These are phyloP conservation scores for Monilinia fructigena DNA, from an alignment of 2,329 filamentous ascomycete species.

Conservation along the genomic window DNA sequence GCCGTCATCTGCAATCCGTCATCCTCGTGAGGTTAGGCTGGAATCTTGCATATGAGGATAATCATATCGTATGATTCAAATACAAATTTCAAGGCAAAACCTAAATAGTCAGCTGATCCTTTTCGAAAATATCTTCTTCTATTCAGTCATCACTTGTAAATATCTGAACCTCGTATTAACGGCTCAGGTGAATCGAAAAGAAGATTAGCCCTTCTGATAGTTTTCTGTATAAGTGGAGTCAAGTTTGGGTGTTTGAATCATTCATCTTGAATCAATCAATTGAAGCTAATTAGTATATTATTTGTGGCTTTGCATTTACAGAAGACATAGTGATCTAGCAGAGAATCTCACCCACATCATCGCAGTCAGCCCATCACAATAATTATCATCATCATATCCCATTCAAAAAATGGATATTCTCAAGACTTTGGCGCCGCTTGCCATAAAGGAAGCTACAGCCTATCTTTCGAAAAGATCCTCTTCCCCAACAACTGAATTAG, in stretches of 20 bases:
- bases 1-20: background rate
- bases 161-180: background rate
- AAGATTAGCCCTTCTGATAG: background rate
- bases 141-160: background rate
- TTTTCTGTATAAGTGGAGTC: background rate
- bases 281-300: too few relatives aligned
- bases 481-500: conserved; percentile 23
- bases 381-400: background rate
- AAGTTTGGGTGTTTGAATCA: background rate
- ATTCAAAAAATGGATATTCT: conserved; percentile 9
- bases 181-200: background rate
- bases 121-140: background rate
- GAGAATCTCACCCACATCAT: background rate
- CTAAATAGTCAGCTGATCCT: conserved; percentile 3
- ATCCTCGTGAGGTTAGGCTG: background rate
- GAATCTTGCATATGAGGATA: conserved; percentile 1
- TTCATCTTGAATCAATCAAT: background rate
- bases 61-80: conserved; percentile 6
- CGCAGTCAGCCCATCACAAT: background rate
- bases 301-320: background rate
- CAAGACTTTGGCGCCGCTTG: conserved; percentile 3
- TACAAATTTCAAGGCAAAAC: background rate
- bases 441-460: conserved; percentile 1
- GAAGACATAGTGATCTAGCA: background rate
- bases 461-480: conserved; percentile 5